phyloP scores from a whole-genome alignment of 345 rosid genomes.

The Raphanus raphanistrum region DNA sequence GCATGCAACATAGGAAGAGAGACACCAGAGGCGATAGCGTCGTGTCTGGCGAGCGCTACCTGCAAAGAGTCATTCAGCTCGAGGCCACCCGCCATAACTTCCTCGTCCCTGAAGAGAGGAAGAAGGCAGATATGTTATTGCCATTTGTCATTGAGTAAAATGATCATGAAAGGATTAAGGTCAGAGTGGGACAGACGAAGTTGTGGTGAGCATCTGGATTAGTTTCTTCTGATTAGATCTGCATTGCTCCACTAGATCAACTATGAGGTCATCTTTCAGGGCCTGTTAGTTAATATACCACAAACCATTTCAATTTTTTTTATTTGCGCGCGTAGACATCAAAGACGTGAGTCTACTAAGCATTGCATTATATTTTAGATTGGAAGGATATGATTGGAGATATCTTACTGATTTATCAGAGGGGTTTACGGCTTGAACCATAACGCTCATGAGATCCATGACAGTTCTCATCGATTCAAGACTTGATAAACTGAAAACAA shows the following conservation, averaged over 20 bases:
- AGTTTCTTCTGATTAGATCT: conserved; percentile 86
- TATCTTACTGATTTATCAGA: conserved; percentile 55
- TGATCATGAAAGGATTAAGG: neutral
- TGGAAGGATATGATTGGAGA: conserved; percentile 1
- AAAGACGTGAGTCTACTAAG: neutral
- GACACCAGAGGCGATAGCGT: conserved; percentile 74
- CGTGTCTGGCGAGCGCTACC: conserved; percentile 70
- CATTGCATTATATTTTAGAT: neutral
- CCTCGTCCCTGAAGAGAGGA: conserved; percentile 75
- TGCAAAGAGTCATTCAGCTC: conserved; percentile 85
- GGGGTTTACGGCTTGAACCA: conserved; percentile 86
- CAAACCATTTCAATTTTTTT: neutral
- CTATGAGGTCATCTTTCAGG: conserved; percentile 84
- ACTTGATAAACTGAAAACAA: conserved; percentile 58
- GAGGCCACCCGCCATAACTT: conserved; percentile 77
- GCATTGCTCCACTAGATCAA: conserved; percentile 77
- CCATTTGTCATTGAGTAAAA: neutral
- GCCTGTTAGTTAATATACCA: conserved; percentile 46
- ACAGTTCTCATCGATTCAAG: conserved; percentile 76
- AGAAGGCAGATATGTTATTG: neutral
- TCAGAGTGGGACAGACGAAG: conserved; percentile 55
- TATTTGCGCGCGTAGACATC: neutral
- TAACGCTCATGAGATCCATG: conserved; percentile 76
- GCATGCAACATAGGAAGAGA: conserved; percentile 51
- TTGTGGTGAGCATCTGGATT: conserved; percentile 89